Evolutionary conservation across 140 eudicot genomes (phyloP), one percentile per base, ranked within the genome.

Genomic region (Oenanthe javanica): DNA sequence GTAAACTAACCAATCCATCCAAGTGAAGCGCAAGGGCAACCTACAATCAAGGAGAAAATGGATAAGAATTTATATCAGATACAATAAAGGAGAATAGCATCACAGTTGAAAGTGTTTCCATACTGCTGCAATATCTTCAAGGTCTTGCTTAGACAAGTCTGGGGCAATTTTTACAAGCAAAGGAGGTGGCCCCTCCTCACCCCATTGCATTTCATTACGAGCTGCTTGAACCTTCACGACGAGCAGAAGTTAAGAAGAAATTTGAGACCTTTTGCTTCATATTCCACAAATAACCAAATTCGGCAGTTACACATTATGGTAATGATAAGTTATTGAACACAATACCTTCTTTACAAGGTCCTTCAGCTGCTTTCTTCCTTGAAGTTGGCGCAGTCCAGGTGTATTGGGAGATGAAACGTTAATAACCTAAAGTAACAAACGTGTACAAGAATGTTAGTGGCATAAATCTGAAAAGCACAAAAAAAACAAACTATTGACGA

Each of bases 141-240:
- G 97, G 80, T 95, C 99, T 85, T 92, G 97, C 75, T 84, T 91
- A 23, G 99, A 95, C 96, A 36, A 83, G 77, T 95, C 99, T 10
- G 99, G 99, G 77, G 99, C 99, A 82, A 95, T 95, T 88, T 95
- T 95, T 27, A 95, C 97, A 31, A 95, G 90, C 79, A 95, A 85
- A 21, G 99, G 99, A 79, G 99, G 97, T 7, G 99, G 97, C 14
- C 99, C 99, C 84, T 95, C 99, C 81, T 92, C 99, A 63, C 89
- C 99, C 97, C 99, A 95, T 80, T 92, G 99, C 99, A 95, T 92
- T 89, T 95, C 99, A 85, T 95, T 97, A 67, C 97, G 96, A 63
- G 99, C 99, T 31, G 97, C 97, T 89, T 95, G 97, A 82, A 95
- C 96, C 99, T 95, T 81, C 16, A 84, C 59, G 12, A 8, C 82